Base-by-base conservation (phyloP, 208 protist species). In the Leishmania tropica region DNA sequence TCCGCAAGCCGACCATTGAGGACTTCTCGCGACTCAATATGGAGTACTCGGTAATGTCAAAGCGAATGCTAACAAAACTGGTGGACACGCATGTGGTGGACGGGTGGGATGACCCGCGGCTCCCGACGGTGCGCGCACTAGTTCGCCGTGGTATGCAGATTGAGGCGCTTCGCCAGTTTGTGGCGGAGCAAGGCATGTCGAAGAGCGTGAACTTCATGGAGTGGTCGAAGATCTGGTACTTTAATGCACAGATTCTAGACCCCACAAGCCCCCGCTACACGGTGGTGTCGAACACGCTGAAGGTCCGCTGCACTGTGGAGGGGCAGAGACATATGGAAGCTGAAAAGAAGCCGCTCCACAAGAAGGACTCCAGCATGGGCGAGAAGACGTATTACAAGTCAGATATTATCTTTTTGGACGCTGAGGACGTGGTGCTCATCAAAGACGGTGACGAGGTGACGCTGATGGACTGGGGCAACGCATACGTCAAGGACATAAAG, bases 11-110 rank as follows among this genome's bases (percentile, higher is more conserved):
- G n/a, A 75, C 85, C 70, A 87, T 99, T 51, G 94, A 99, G 71
- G 98, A 99, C 81, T 99, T 99, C 92, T 98, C 93, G 48, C 90
- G 99, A 74, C 87, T 99, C n/a, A 99, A 99, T 86, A 99, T 99
- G 92, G 92, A 98, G 58, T 99, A 99, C 88, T 99, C 99, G 15
- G 91, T 99, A 19, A 96, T 99, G 87, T 99, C 98, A 8, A 99
- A 99, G 95, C 94, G 99, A 67, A 99, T 99, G 92, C 90, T 99
- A 53, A 96, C 97, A 58, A 94, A 98, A 71, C 96, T 99, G 80
- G 99, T 99, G 15, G 98, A 99, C 47, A 94, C 95, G 2, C 88
- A 91, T 53, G 83, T 98, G 37, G 99, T 99, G 21, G 94, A 98
- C 71, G 99, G 99, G 47, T 99, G 99, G 99, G 92, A 99, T 86